A percentile compares a stretch with the other conserved stretches of the same genome.
These are phyloP conservation scores for Erythrobasidium hasegawianum DNA, from an alignment of 1,284 basidiomycete genomes.

Conservation along the genomic window DNA sequence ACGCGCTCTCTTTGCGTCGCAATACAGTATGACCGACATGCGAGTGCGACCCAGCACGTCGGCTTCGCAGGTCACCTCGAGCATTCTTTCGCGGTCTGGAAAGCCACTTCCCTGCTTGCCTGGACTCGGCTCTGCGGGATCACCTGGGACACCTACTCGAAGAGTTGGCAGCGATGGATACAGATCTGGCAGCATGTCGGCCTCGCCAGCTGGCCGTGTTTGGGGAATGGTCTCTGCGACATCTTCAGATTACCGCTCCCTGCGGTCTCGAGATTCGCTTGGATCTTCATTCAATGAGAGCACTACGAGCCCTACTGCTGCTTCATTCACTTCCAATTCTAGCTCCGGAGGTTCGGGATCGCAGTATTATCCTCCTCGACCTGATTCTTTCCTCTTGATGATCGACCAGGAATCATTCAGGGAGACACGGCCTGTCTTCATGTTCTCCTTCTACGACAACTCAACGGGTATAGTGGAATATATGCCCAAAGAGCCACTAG, in stretches of 20 bases:
- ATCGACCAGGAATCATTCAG: slow-evolving; percentile 30
- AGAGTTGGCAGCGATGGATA: background rate
- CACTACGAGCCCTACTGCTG: background rate
- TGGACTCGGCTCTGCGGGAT: background rate
- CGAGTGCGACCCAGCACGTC: background rate
- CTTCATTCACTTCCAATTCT: background rate
- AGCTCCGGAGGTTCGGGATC: background rate
- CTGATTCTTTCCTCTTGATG: background rate
- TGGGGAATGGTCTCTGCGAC: background rate
- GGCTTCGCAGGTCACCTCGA: background rate
- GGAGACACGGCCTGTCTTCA: slow-evolving; percentile 12
- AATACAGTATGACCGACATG: no score
- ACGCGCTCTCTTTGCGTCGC: background rate
- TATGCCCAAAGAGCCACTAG: background rate
- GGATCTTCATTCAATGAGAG: background rate
- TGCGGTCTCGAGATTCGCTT: background rate
- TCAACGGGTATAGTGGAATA: background rate
- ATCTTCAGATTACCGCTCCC: background rate
- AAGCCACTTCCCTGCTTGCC: background rate
- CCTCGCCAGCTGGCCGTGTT: background rate
- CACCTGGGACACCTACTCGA: background rate
- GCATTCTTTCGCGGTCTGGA: background rate
- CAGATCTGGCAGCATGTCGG: background rate
- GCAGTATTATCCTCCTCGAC: background rate
- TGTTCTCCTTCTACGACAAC: background rate